Base-by-base conservation (phyloP, 1,284 basidiomycete genomes). In the Boletellus deceptivus region DNA sequence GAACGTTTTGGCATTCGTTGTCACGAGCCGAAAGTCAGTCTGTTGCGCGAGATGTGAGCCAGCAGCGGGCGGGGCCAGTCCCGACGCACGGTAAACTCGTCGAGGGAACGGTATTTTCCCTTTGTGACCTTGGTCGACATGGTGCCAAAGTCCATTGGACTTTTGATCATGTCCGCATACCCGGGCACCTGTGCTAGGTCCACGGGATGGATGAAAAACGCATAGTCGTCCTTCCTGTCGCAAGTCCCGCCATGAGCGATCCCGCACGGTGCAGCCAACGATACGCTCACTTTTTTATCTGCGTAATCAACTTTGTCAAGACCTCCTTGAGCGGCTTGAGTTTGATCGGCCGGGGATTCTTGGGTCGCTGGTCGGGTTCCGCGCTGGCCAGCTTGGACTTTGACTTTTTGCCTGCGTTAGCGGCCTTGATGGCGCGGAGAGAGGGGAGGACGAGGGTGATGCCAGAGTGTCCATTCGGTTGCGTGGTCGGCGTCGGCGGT, bases 121-220 rank as follows among this genome's bases (percentile, higher is more conserved):
- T 69, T 77, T 38, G 71, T 70, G 5, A 88, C 84, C 63, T 88
- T 89, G 40, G 67, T 70, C 6, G 79, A 70, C 80, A 93, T 91
- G 0, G 89, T 92, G 0, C 88, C 87, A 53, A 93, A 75, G 59
- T 92, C 90, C 89, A 93, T 93, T 6, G 90, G 90, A 29, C 73
- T 72, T 60, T 83, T 82, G 45, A 93, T 77, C 29, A 82, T 64
- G 60, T 89, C 84, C 3, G 72, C 56, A 60, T 92, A 93, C 3
- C 85, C 85, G 2, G 84, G 80, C 0, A 91, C 84, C 57, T 82
- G 75, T 0, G 72, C 68, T 0, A 70, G 65, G 64, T 91, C 77
- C 11, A 93, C 90, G 0, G 90, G 89, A 39, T 72, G 67, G 48
- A 90, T 70, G 64, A 93, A 93, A 69, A 93, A 91, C 6, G 84